phyloP scores from a whole-genome alignment of 2,329 filamentous ascomycete genomes.

The Diplodia seriata region DNA sequence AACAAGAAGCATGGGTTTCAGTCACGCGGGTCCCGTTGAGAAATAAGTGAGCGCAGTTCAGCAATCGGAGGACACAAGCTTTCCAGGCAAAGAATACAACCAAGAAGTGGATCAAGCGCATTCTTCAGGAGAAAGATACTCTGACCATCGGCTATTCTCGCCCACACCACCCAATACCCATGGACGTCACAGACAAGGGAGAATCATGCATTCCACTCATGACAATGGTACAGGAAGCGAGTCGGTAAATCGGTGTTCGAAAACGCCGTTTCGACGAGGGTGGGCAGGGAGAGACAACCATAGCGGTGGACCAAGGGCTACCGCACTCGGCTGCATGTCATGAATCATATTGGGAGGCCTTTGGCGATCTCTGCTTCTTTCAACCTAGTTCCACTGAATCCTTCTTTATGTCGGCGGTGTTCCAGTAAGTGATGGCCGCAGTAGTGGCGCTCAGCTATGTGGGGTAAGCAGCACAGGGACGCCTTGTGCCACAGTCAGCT shows the following conservation, averaged over 20 bases:
- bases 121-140: too few relatives aligned
- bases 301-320: background rate
- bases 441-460: background rate
- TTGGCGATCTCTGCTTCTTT: background rate
- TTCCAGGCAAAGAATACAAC: too few relatives aligned
- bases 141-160: too few relatives aligned
- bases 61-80: too few relatives aligned
- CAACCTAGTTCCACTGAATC: background rate
- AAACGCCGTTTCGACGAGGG: background rate
- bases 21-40: too few relatives aligned
- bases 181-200: too few relatives aligned
- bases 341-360: background rate
- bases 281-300: background rate
- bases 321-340: background rate
- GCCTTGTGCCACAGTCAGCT: background rate
- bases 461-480: background rate
- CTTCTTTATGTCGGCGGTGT: background rate
- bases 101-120: too few relatives aligned
- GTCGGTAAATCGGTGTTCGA: background rate
- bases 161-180: too few relatives aligned
- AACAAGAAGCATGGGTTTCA: too few relatives aligned
- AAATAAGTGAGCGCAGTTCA: too few relatives aligned
- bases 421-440: background rate
- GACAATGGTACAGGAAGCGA: background rate
- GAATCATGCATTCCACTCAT: background rate